phyloP scores from a whole-genome alignment of 2,329 filamentous ascomycete species.

The Dryadomyces quercus-mongolicae region DNA sequence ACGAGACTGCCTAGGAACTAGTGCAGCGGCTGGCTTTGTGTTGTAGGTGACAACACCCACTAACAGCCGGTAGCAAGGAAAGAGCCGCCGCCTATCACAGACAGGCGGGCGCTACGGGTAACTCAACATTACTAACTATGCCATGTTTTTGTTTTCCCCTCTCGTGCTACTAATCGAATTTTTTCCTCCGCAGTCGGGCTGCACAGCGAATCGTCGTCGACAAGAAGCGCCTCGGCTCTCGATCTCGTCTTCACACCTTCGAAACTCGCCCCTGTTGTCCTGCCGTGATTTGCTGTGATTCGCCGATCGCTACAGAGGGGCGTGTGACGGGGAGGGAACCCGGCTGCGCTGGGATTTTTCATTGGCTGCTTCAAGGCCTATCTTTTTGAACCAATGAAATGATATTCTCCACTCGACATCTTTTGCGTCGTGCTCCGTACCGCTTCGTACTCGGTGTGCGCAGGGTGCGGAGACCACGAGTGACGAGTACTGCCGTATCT shows the following conservation, averaged over 20 bases:
- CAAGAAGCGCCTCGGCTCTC: not conserved
- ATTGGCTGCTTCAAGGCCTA: not conserved
- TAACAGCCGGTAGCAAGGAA: conserved; percentile 3
- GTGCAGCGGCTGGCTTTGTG: not conserved
- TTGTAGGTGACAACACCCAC: not conserved
- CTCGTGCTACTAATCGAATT: no score
- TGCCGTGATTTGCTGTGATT: not conserved
- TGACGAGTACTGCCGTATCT: no score
- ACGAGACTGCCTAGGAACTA: no score
- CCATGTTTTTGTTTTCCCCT: no score
- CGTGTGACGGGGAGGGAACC: not conserved
- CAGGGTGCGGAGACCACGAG: no score
- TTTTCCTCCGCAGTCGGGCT: no score
- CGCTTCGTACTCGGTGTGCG: not conserved
- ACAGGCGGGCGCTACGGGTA: not conserved
- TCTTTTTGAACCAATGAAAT: not conserved
- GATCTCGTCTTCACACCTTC: not conserved
- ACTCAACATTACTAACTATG: no score
- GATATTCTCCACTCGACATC: not conserved
- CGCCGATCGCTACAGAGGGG: not conserved
- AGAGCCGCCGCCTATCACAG: not conserved
- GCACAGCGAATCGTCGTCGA: no score
- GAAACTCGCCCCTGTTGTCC: not conserved
- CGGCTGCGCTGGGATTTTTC: not conserved
- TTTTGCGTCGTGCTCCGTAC: not conserved